Evolutionary conservation across 495 filamentous ascomycete genomes (phyloP).

Genomic region (Penicillium nucicola): DNA sequence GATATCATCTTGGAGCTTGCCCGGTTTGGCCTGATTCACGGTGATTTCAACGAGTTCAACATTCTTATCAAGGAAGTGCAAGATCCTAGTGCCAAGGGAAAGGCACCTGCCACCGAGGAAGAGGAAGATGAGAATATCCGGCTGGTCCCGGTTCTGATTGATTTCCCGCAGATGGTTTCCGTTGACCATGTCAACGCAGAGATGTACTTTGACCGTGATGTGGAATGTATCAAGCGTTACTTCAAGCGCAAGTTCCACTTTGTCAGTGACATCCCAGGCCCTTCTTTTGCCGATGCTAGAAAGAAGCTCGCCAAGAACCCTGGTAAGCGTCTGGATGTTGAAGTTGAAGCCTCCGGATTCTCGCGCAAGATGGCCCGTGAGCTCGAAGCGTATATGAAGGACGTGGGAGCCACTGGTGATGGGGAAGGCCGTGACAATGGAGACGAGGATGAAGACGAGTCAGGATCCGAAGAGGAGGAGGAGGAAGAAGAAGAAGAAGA

Average conservation of each 20-base stretch:
- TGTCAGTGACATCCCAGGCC: slow-evolving; percentile 73
- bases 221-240: slow-evolving; percentile 89
- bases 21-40: slow-evolving; percentile 88
- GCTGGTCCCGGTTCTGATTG: slow-evolving; percentile 74
- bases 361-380: slow-evolving; percentile 95
- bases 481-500: slow-evolving; percentile 17
- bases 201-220: slow-evolving; percentile 94
- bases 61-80: slow-evolving; percentile 80
- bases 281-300: slow-evolving; percentile 78
- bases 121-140: slow-evolving; percentile 30
- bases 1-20: slow-evolving; percentile 81
- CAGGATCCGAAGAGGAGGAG: slow-evolving; percentile 29
- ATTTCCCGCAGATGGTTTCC: slow-evolving; percentile 99
- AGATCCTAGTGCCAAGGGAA: slow-evolving; percentile 37
- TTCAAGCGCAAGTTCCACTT: slow-evolving; percentile 90
- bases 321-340: slow-evolving; percentile 72
- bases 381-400: slow-evolving; percentile 82
- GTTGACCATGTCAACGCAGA: slow-evolving; percentile 89
- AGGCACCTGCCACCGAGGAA: slow-evolving; percentile 26
- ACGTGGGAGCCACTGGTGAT: slow-evolving; percentile 59
- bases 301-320: slow-evolving; percentile 65
- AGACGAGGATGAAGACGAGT: slow-evolving; percentile 40
- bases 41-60: slow-evolving; percentile 99
- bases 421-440: slow-evolving; percentile 34
- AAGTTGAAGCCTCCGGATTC: slow-evolving; percentile 90